Conservation (phyloP, 306 rosid species). For the Casuarina glauca region DNA sequence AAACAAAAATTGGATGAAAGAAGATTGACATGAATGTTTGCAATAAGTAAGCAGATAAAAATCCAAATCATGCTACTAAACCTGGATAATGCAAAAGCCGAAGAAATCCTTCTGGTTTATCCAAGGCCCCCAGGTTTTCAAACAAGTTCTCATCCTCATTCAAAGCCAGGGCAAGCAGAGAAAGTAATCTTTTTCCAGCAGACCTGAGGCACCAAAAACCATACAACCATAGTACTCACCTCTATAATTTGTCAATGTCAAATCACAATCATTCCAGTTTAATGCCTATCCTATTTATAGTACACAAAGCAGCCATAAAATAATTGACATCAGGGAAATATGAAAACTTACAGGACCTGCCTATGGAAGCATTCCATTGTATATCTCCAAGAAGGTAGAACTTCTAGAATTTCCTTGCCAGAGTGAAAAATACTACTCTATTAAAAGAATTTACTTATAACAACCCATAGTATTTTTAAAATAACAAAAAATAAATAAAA, state of each 20-base stretch:
- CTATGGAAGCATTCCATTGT: conserved; percentile 57
- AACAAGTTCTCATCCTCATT: conserved; percentile 64
- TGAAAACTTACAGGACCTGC: conserved; percentile 61
- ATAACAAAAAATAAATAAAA: not conserved
- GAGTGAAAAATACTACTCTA: conserved; percentile 2
- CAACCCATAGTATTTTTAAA: not conserved
- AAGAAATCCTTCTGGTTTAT: conserved; percentile 50
- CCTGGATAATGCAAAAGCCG: conserved; percentile 90
- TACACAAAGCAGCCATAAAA: not conserved
- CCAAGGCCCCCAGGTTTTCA: conserved; percentile 55
- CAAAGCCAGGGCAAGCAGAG: conserved; percentile 71
- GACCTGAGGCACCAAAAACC: conserved; percentile 36
- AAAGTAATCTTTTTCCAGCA: conserved; percentile 55
- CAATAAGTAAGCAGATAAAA: conserved; percentile 3
- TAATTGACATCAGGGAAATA: conserved; percentile 1
- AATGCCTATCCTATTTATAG: not conserved
- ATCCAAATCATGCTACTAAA: conserved; percentile 27
- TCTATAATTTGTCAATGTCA: conserved; percentile 6
- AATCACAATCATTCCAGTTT: not conserved
- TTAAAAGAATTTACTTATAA: not conserved
- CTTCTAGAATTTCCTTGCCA: conserved; percentile 47
- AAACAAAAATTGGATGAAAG: not conserved
- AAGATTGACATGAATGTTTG: not conserved
- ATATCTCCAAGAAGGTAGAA: conserved; percentile 66
- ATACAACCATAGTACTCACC: not conserved